Base-by-base conservation (phyloP, 345 rosid genomes). In the Acer saccharum region DNA sequence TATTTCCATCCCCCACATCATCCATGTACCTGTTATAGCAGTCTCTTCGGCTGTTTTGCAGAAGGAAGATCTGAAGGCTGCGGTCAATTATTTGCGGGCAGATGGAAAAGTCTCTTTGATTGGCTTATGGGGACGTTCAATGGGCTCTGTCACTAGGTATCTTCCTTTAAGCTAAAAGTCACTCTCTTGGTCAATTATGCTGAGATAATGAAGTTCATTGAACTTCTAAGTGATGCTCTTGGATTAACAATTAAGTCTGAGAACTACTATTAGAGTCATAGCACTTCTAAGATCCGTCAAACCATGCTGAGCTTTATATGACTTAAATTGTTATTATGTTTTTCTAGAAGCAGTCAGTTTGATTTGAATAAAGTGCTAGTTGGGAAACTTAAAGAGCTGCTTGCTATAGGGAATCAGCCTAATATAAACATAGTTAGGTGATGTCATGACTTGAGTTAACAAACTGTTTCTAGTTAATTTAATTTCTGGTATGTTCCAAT, bases 131-230 rank as follows among this genome's bases (percentile, higher is more conserved):
- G 98, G 98, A 65, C 97, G 95, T 64, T 93, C 98, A 78, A 93
- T 95, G 98, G 98, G 98, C 68, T 93, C 98, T 68, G 98, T 91
- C 71, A 90, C 98, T 69, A 93, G 98, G 98, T 93, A 75, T 23
- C 77, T 50, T 76, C 57, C 80, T 43, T 72, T 57, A 14, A 74
- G 68, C 70, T 61, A 20, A 65, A 17, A 50, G 70, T 46, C 52
- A 39, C 48, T 10, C 5, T 58, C 52, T 73, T 11, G 62, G 23
- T 39, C 44, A 46, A 16, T 68, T 68, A 10, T 43, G 44, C 20
- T 68, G 55, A 57, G 61, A 17, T 76, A 43, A 25, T 5, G 10
- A 60, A 68, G 67, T 68, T 68, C 58, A 18, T 43, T 58, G 46
- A 39, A 50, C 35, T 23, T 67, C 58, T 68, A 21, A 11, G 62